Base-by-base conservation (phyloP, 1,284 basidiomycete species). In the Fomitiporia mediterranea region DNA sequence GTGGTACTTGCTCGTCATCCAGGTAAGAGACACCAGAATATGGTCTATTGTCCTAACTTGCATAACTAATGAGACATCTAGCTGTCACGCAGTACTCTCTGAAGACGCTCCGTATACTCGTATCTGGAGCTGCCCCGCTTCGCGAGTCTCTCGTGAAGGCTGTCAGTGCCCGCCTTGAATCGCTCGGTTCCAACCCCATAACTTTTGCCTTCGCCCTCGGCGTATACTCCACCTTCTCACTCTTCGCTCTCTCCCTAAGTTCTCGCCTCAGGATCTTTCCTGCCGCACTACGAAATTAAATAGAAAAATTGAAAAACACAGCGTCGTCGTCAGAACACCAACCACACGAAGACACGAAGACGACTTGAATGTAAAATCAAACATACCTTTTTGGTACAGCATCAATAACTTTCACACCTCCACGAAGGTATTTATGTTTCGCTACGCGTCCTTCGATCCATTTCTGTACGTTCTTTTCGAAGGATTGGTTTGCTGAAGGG, bases 111-210 rank as follows among this genome's bases (percentile, higher is more conserved):
- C 70, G 74, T 23, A 70, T 79, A 4, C 64, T 94, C 48, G 76
- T 84, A 62, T 89, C 83, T 1, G 93, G 91, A 4, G 94, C 92
- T 0, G 94, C 94, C 1, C 92, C 93, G 0, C 76, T 94, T 4
- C 83, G 87, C 1, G 72, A 74, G 0, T 77, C 81, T 7, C 74
- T 93, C 11, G 79, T 82, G 9, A 69, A 77, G 69, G 69, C 74
- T 19, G 68, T 80, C 0, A 65, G 65, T 47, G 67, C 69, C 4
- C 70, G 77, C n/a, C 63, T 84, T n/a, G 65, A 62, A 19, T 66
- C 63, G 3, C 61, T 70, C 2, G 77, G 77, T 5, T 66, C 67
- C 2, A 51, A 68, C n/a, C n/a, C n/a, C n/a, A n/a, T n/a, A n/a
- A n/a, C n/a, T n/a, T n/a, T n/a, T n/a, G n/a, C n/a, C n/a, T n/a